Base-by-base conservation (phyloP, 495 filamentous ascomycete species). In the Filosporella fistucella region DNA sequence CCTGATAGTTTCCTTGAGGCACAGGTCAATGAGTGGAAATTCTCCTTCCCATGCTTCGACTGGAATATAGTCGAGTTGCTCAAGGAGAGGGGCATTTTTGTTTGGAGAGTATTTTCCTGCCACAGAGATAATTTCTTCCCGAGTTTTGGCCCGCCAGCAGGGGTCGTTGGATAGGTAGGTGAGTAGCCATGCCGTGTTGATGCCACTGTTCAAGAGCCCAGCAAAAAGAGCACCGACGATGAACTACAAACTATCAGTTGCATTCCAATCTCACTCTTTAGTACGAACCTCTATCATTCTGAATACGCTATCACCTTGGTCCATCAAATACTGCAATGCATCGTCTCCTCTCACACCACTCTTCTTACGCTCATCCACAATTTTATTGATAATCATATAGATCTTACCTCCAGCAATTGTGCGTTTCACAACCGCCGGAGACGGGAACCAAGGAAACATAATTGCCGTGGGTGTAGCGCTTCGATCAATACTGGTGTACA, bases 391-490 rank as follows among this genome's bases (percentile, higher is more conserved):
- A 28, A 69, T 49, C 47, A 64, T 61, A 55, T 66, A 69, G 7
- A 77, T 56, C 21, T 60, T 45, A 4, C 53, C 60, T 16, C 68
- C 68, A 18, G 59, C 61, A 51, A 54, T 51, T 23, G 58, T 54
- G 11, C 64, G 56, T 38, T 59, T 50, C 26, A 68, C 18, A 23
- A 63, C 33, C 10, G 29, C 52, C 0, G 39, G 39, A 0, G 57
- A 67, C 12, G 54, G 64, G 30, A 75, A 38, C 64, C 66, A 71
- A 2, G 70, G 72, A 47, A 74, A 71, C 48, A 72, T 65, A 42
- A 76, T 60, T 8, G 51, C 51, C 3, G 55, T 33, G 13, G 64
- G 51, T 1, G 60, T 64, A 34, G 52, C 47, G 39, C 41, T 51
- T 9, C 49, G 24, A 42, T 68, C 64, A 39, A 73, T 56, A 25